phyloP scores from a whole-genome alignment of 2,329 filamentous ascomycete genomes.

The Hypomyces rosellus region DNA sequence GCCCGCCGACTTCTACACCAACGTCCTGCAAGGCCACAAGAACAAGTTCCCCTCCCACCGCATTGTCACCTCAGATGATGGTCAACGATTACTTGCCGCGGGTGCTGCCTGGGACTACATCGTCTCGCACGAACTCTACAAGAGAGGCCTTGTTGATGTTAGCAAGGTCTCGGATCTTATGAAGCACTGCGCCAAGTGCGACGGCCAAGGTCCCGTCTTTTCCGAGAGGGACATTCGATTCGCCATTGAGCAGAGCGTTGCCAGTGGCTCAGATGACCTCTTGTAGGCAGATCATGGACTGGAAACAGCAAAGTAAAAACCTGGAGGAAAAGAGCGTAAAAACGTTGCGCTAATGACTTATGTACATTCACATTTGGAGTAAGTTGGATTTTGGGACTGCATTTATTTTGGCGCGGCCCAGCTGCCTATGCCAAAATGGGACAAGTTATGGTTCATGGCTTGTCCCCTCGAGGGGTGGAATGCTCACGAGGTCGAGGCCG shows the following conservation, averaged over 20 bases:
- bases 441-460: too few relatives aligned
- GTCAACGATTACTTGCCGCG: slow-evolving; percentile 65
- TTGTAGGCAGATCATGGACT: slow-evolving; percentile 18
- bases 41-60: slow-evolving; percentile 62
- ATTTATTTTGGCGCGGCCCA: too few relatives aligned
- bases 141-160: slow-evolving; percentile 73
- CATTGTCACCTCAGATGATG: slow-evolving; percentile 58
- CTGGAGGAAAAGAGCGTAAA: neutral
- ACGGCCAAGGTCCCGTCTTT: slow-evolving; percentile 85
- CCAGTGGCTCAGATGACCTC: slow-evolving; percentile 72
- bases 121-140: slow-evolving; percentile 70
- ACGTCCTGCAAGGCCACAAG: slow-evolving; percentile 53
- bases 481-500: too few relatives aligned
- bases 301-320: too few relatives aligned
- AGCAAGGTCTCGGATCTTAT: slow-evolving; percentile 73
- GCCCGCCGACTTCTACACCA: slow-evolving; percentile 65
- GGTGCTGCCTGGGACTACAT: slow-evolving; percentile 88
- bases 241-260: slow-evolving; percentile 74
- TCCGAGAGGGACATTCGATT: slow-evolving; percentile 65
- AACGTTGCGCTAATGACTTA: neutral
- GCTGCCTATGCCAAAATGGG: too few relatives aligned
- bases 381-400: too few relatives aligned
- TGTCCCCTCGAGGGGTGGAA: too few relatives aligned
- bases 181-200: slow-evolving; percentile 69
- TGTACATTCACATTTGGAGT: too few relatives aligned